Evolutionary conservation across 192 early-diverging fungal genomes (phyloP).

Genomic region (Allomyces macrogynus): DNA sequence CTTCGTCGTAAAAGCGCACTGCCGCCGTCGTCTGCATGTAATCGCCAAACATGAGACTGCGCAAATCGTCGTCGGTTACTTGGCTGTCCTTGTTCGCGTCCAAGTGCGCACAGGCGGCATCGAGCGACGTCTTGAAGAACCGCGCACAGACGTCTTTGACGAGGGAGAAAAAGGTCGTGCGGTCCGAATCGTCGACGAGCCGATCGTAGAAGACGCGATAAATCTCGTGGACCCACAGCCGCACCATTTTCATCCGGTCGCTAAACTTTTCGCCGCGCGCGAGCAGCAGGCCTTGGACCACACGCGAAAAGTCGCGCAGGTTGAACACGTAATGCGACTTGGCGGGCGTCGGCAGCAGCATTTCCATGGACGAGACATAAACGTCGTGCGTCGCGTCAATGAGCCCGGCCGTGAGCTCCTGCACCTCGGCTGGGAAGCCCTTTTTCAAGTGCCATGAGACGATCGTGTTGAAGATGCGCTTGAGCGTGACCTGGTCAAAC

Average conservation of each 20-base stretch:
- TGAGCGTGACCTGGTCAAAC: slow-evolving; percentile 72
- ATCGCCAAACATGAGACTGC: slow-evolving; percentile 12
- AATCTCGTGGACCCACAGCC: slow-evolving; percentile 96
- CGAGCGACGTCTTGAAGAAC: slow-evolving; percentile 50
- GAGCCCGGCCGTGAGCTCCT: slow-evolving; percentile 30
- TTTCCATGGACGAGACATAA: slow-evolving; percentile 77
- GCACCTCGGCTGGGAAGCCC: slow-evolving; percentile 62
- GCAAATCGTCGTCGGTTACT: slow-evolving; percentile 45
- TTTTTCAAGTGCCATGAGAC: slow-evolving; percentile 79
- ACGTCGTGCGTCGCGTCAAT: slow-evolving; percentile 92
- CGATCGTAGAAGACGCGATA: slow-evolving; percentile 96
- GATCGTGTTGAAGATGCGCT: slow-evolving; percentile 91
- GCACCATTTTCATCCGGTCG: slow-evolving; percentile 61
- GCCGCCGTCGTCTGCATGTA: slow-evolving; percentile 82
- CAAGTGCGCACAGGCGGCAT: not conserved
- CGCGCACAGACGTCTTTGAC: slow-evolving; percentile 61
- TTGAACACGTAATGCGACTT: slow-evolving; percentile 99
- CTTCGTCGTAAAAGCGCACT: slow-evolving; percentile 52
- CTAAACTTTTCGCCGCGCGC: slow-evolving; percentile 61
- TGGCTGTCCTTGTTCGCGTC: slow-evolving; percentile 51
- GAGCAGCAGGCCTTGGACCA: slow-evolving; percentile 92
- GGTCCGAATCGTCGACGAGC: slow-evolving; percentile 67
- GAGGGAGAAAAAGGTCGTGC: slow-evolving; percentile 68
- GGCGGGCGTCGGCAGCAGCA: slow-evolving; percentile 80
- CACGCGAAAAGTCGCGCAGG: slow-evolving; percentile 95